phyloP scores from a whole-genome alignment of 139 green algal species.

The Mesotaenium endlicherianum region DNA sequence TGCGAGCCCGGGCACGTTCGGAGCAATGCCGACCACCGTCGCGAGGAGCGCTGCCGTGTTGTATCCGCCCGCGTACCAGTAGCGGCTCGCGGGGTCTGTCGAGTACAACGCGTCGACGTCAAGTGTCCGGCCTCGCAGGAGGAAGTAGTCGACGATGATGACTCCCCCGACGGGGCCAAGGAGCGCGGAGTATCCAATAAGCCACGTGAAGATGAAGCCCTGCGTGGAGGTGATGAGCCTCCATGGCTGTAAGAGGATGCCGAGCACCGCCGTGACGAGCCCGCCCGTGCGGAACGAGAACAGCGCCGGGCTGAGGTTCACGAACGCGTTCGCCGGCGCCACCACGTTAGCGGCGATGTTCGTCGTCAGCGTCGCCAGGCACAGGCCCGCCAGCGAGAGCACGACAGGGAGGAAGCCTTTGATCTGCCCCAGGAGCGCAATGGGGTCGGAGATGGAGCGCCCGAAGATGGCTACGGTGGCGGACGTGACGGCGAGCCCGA shows the following conservation, averaged over 20 bases:
- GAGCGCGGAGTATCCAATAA: conserved; percentile 71
- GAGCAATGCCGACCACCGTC: conserved; percentile 54
- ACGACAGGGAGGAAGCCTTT: background rate
- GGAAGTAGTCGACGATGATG: conserved; percentile 72
- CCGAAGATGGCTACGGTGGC: conserved; percentile 76
- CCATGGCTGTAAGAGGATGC: conserved; percentile 57
- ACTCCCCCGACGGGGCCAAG: conserved; percentile 64
- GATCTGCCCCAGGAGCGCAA: conserved; percentile 60
- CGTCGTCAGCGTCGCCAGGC: conserved; percentile 76
- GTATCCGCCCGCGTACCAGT: conserved; percentile 69
- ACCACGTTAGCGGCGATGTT: conserved; percentile 87
- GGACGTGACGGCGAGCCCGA: conserved; percentile 73
- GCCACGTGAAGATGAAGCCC: conserved; percentile 76
- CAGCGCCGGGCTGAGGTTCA: conserved; percentile 58
- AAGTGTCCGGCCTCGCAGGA: conserved; percentile 59
- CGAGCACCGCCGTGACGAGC: conserved; percentile 59
- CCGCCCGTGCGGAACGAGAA: conserved; percentile 58
- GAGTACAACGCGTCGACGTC: conserved; percentile 67
- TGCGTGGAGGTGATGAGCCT: conserved; percentile 44
- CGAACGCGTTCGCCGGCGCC: conserved; percentile 63
- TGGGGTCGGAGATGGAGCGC: conserved; percentile 68
- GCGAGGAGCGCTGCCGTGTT: conserved; percentile 56
- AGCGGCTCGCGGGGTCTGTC: conserved; percentile 13
- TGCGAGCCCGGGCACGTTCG: conserved; percentile 66
- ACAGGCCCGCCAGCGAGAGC: conserved; percentile 60